phyloP scores from a whole-genome alignment of 192 early-diverging fungal species.

The Piromyces finnis region DNA sequence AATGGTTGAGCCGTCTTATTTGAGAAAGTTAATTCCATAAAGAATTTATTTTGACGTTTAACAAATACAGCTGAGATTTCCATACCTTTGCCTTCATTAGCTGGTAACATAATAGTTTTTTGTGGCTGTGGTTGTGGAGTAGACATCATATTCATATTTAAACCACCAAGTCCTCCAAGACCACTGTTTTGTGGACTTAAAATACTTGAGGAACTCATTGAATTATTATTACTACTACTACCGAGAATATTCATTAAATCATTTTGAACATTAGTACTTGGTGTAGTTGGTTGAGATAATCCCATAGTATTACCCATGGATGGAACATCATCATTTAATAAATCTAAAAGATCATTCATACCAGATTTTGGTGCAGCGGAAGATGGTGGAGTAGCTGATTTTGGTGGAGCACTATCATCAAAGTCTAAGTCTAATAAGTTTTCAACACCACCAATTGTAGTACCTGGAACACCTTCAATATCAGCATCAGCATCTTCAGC shows the following conservation, averaged over 20 bases:
- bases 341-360: background rate
- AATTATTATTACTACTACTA: background rate
- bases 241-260: background rate
- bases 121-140: background rate
- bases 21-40: conserved; percentile 17
- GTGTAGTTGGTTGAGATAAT: background rate
- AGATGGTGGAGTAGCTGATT: background rate
- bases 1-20: conserved; percentile 14
- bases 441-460: background rate
- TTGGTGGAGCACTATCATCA: background rate
- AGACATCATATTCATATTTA: background rate
- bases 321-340: background rate
- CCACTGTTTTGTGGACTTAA: background rate
- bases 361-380: background rate
- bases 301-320: background rate
- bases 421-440: background rate
- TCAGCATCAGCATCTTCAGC: background rate
- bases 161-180: background rate
- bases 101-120: background rate
- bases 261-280: background rate
- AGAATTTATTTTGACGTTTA: conserved; percentile 1
- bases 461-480: background rate
- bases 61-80: background rate
- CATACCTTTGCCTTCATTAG: background rate
- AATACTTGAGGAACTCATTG: no score